Percentiles rank a stretch among this genome's conserved stretches.
These are phyloP conservation scores for Debaryomyces singareniensis DNA, from an alignment of 1,139 yeast species.

Conservation along the genomic window DNA sequence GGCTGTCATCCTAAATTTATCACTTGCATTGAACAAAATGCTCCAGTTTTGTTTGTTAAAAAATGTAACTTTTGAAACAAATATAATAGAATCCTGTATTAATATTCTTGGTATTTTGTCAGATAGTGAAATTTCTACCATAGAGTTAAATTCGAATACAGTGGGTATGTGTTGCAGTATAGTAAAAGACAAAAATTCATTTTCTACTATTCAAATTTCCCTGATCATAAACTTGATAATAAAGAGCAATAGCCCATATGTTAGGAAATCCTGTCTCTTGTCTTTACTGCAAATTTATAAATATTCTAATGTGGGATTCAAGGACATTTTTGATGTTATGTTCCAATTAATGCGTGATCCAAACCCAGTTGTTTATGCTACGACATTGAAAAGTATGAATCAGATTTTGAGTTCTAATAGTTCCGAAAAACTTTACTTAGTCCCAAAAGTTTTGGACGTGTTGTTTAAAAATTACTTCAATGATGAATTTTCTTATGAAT, in stretches of 20 bases:
- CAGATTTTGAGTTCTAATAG: slow-evolving; percentile 48
- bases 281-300: slow-evolving; percentile 57
- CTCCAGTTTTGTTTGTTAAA: slow-evolving; percentile 28
- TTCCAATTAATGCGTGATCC: slow-evolving; percentile 68
- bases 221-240: slow-evolving; percentile 57
- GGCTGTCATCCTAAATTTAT: slow-evolving; percentile 56
- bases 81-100: slow-evolving; percentile 43
- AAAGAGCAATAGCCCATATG: slow-evolving; percentile 41
- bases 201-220: slow-evolving; percentile 41
- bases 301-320: slow-evolving; percentile 24
- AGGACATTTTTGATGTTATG: slow-evolving; percentile 49
- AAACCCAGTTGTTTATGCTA: slow-evolving; percentile 74
- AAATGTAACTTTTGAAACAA: slow-evolving; percentile 28
- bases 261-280: slow-evolving; percentile 60
- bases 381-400: slow-evolving; percentile 58
- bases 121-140: slow-evolving; percentile 26
- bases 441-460: slow-evolving; percentile 40
- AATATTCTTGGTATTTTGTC: slow-evolving; percentile 54
- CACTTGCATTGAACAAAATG: slow-evolving; percentile 59
- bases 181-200: slow-evolving; percentile 19
- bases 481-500: slow-evolving; percentile 42
- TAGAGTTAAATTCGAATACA: slow-evolving; percentile 57
- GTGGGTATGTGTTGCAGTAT: slow-evolving; percentile 55
- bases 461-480: slow-evolving; percentile 43
- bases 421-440: slow-evolving; percentile 41